Evolutionary conservation across 108 stramenopile species (phyloP).

Genomic region (Pseudonitzschia multistriata): DNA sequence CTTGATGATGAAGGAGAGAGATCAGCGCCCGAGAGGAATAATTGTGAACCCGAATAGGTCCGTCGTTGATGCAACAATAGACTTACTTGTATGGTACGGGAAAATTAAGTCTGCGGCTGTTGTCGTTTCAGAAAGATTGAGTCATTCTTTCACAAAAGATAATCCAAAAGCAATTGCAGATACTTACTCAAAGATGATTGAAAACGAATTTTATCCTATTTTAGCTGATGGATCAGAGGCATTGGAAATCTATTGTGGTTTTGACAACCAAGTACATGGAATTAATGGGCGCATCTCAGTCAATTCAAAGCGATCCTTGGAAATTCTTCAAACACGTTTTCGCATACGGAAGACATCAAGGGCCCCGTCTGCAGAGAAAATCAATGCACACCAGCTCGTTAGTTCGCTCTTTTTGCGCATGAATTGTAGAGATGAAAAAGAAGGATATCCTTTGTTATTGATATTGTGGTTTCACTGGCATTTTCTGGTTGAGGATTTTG

Average conservation of each 20-base stretch:
- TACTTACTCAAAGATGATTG: not conserved
- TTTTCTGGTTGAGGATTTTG: constrained; percentile 23
- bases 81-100: constrained; percentile 57
- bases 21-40: constrained; percentile 59
- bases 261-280: not conserved
- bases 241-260: constrained; percentile 17
- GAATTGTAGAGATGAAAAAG: constrained; percentile 9
- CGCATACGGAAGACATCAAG: constrained; percentile 18
- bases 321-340: constrained; percentile 8
- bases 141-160: not conserved
- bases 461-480: constrained; percentile 37
- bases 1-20: constrained; percentile 14
- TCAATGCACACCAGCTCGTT: constrained; percentile 18
- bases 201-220: constrained; percentile 12
- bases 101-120: not conserved
- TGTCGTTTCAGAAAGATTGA: not conserved
- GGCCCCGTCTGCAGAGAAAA: constrained; percentile 23
- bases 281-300: not conserved
- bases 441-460: constrained; percentile 31
- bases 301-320: not conserved
- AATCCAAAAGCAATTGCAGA: not conserved
- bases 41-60: constrained; percentile 56
- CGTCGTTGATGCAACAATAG: constrained; percentile 43
- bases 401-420: constrained; percentile 15
- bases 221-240: constrained; percentile 31